phyloP scores from a whole-genome alignment of 306 rosid genomes.

The Sphenostylis stenocarpa region DNA sequence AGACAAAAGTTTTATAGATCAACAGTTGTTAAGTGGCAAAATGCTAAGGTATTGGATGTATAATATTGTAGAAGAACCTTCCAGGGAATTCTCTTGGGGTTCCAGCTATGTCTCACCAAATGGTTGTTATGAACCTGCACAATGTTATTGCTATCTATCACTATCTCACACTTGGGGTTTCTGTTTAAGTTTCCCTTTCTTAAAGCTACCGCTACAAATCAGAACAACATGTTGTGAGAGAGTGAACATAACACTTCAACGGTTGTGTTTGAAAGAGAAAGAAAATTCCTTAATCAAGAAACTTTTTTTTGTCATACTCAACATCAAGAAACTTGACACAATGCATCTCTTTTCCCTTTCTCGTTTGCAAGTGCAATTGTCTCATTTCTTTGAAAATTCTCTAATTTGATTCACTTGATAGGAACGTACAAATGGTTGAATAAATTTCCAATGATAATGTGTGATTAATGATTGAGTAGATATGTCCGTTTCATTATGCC shows the following conservation, averaged over 20 bases:
- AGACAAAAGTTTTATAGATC: slow-evolving; percentile 1
- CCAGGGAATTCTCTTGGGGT: slow-evolving; percentile 28
- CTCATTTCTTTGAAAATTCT: not conserved
- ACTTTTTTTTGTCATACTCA: not conserved
- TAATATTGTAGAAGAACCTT: slow-evolving; percentile 26
- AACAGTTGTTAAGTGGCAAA: not conserved
- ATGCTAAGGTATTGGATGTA: slow-evolving; percentile 20
- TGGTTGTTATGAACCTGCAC: slow-evolving; percentile 50
- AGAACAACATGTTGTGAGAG: slow-evolving; percentile 36
- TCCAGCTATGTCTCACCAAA: slow-evolving; percentile 52
- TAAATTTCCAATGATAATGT: not conserved
- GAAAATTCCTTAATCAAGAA: slow-evolving; percentile 24
- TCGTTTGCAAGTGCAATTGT: not conserved
- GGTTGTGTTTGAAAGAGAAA: slow-evolving; percentile 44
- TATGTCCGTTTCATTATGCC: not conserved
- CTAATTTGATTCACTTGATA: not conserved
- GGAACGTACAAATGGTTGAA: not conserved
- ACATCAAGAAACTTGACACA: slow-evolving; percentile 1
- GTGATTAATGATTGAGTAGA: not conserved
- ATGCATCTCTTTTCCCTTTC: not conserved
- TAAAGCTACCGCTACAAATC: slow-evolving; percentile 64
- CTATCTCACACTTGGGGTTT: slow-evolving; percentile 25
- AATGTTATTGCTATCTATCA: slow-evolving; percentile 24
- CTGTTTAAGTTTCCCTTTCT: slow-evolving; percentile 61
- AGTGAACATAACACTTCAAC: slow-evolving; percentile 58